phyloP scores from a whole-genome alignment of 345 rosid genomes.

The Euphorbia lathyris region DNA sequence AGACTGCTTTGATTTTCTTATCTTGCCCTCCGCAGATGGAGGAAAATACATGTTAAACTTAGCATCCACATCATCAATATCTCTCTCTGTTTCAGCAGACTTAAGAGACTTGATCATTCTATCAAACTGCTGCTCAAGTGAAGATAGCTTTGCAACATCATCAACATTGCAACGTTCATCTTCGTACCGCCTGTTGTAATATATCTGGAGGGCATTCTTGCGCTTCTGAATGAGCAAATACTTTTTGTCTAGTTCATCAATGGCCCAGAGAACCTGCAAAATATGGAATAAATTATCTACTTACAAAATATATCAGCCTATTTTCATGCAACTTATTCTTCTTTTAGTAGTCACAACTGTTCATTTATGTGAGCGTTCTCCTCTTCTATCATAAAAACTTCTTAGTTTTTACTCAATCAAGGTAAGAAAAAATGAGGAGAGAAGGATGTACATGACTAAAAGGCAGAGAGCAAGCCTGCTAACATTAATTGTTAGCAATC shows the following conservation, averaged over 20 bases:
- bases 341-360: background rate
- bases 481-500: background rate
- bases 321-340: background rate
- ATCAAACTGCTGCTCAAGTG: background rate
- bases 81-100: constrained; percentile 11
- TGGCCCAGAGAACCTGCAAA: constrained; percentile 14
- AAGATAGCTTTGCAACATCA: background rate
- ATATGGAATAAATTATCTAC: background rate
- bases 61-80: constrained; percentile 8
- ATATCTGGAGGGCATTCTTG: background rate
- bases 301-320: background rate
- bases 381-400: background rate
- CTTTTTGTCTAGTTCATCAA: constrained; percentile 12
- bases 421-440: background rate
- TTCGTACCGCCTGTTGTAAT: constrained; percentile 3
- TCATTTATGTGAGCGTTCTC: background rate
- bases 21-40: background rate
- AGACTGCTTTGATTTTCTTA: constrained; percentile 4
- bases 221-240: constrained; percentile 16
- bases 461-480: background rate
- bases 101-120: constrained; percentile 5
- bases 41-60: constrained; percentile 10
- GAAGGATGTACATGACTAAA: background rate
- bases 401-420: background rate
- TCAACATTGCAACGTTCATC: background rate